Base-by-base conservation (phyloP, 805 yeast genomes). In the Cephaloascus albidus region DNA sequence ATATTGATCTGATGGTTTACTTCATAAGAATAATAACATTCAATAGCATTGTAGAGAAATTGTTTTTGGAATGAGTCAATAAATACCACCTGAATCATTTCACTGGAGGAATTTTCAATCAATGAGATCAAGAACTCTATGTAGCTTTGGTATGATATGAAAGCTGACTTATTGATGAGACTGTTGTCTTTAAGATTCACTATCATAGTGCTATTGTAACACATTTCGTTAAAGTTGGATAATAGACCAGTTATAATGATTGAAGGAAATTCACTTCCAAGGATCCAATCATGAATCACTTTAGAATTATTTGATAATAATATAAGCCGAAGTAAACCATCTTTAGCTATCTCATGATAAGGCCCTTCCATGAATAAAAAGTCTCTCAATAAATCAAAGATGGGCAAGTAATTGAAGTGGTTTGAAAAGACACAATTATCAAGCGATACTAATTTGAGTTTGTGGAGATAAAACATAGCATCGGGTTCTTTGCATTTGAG, bases 371-470 rank as follows among this genome's bases (percentile, higher is more conserved):
- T 38, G 28, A 48, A 45, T 12, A 56, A 36, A 32, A 53, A 47
- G 17, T 45, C 48, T 33, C 42, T 45, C 1, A 50, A 28, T 14
- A 55, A 32, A 17, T 54, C 58, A 40, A 40, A 55, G 0, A 53
- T 38, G 1, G 60, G 60, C 26, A 54, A 51, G 16, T 37, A 46
- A 18, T 36, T 37, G 18, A 32, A 34, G 16, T 31, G n/a, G 4
- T 18, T 20, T 10, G 37, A 30, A 6, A 23, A 23, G 12, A 23
- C 12, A 23, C 6, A 23, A 23, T 23, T 12, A 23, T 23, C 28
- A 8, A 8, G 6, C 12, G 28, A 23, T 23, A 23, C 28, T 23
- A 23, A 12, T 23, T 23, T 23, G 6, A 23, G 28, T 17, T 30
- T 20, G 10, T 38, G 12, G 1, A 52, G 17, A 27, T 41, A 16